phyloP scores from a whole-genome alignment of 2,329 filamentous ascomycete species.

The Trichophyton benhamiae region DNA sequence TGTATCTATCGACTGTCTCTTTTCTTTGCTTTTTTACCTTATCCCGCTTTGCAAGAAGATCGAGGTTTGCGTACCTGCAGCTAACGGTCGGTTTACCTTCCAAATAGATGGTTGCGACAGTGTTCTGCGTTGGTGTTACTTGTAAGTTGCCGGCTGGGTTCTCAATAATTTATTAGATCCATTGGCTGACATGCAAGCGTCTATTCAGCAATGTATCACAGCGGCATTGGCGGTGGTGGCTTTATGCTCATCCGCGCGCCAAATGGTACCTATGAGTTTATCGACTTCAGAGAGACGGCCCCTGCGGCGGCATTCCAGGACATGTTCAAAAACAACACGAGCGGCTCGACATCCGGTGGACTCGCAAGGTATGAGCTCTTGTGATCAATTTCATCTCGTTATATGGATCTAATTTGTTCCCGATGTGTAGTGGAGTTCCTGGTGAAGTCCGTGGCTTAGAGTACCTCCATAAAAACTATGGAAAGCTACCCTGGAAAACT shows the following conservation, averaged over 20 bases:
- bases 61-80: not conserved
- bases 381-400: not conserved
- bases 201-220: constrained; percentile 54
- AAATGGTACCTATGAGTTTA: constrained; percentile 66
- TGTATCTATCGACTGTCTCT: constrained; percentile 14
- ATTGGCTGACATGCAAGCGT: constrained; percentile 5
- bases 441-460: constrained; percentile 62
- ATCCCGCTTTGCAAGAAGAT: not conserved
- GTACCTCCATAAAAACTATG: constrained; percentile 55
- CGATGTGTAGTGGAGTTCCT: constrained; percentile 39
- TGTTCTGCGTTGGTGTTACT: constrained; percentile 62
- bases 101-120: constrained; percentile 52
- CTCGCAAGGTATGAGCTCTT: constrained; percentile 43
- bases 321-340: constrained; percentile 66
- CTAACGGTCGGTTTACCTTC: not conserved
- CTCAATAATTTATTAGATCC: not conserved
- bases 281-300: constrained; percentile 84
- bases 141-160: constrained; percentile 28
- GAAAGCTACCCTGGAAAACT: constrained; percentile 53
- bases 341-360: constrained; percentile 58
- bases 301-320: constrained; percentile 68
- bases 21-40: not conserved
- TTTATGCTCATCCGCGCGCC: constrained; percentile 70
- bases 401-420: not conserved
- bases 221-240: constrained; percentile 76